phyloP scores from a whole-genome alignment of 371 early-diverging fungal genomes.

The Apophysomyces sp. region DNA sequence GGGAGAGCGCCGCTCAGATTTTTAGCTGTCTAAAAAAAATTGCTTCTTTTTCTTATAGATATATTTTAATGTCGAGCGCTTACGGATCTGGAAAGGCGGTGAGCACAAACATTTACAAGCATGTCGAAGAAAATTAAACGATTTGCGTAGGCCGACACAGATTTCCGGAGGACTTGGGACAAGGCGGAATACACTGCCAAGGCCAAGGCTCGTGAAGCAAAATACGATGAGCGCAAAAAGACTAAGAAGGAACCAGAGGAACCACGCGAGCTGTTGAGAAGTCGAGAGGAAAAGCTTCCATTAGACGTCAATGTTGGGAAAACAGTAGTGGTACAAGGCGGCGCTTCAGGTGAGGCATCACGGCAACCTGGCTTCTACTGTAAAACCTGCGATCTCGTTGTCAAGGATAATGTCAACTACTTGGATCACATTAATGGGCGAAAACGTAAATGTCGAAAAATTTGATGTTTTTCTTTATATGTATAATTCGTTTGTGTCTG shows the following conservation, averaged over 20 bases:
- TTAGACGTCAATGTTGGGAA: conserved; percentile 80
- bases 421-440: conserved; percentile 91
- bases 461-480: not conserved
- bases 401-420: conserved; percentile 85
- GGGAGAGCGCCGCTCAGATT: no score
- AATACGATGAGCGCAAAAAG: conserved; percentile 42
- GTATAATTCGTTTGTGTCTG: no score
- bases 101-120: not conserved
- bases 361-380: conserved; percentile 93
- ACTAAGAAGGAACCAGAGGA: conserved; percentile 23
- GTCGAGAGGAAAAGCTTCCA: conserved; percentile 58
- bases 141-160: conserved; percentile 40
- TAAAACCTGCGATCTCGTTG: conserved; percentile 80
- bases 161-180: conserved; percentile 68
- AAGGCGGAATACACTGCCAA: conserved; percentile 57
- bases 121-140: not conserved
- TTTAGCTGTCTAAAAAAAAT: not conserved
- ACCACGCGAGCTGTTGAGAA: conserved; percentile 30
- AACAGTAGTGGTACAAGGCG: conserved; percentile 74
- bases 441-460: conserved; percentile 60
- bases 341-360: conserved; percentile 38
- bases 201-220: conserved; percentile 49
- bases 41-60: not conserved
- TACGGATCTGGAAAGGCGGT: conserved; percentile 20
- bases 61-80: conserved; percentile 1